Conservation (phyloP, 805 yeast species). For the Pichia membranifaciens region DNA sequence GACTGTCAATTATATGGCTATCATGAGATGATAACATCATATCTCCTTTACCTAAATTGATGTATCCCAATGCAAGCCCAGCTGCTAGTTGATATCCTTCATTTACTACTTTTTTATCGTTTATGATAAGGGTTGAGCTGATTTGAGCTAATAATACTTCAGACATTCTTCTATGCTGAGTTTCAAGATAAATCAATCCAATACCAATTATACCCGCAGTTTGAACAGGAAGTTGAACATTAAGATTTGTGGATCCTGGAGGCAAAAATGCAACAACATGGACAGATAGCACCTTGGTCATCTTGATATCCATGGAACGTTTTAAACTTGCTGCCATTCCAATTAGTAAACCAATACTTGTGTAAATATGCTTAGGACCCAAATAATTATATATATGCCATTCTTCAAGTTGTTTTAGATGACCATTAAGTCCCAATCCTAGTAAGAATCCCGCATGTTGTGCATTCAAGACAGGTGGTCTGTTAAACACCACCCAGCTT, state of each 20-base stretch:
- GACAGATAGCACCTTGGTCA: constrained; percentile 86
- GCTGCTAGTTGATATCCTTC: constrained; percentile 85
- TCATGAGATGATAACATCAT: constrained; percentile 47
- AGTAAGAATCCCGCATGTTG: constrained; percentile 94
- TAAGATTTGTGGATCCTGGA: constrained; percentile 81
- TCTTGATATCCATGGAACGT: constrained; percentile 78
- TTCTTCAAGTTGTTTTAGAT: constrained; percentile 74
- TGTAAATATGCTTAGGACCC: constrained; percentile 79
- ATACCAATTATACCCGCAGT: constrained; percentile 89
- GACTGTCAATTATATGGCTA: constrained; percentile 53
- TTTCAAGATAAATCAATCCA: constrained; percentile 72
- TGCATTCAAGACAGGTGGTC: constrained; percentile 62
- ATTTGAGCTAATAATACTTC: constrained; percentile 71
- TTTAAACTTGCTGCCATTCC: constrained; percentile 89
- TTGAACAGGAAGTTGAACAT: constrained; percentile 77
- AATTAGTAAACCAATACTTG: constrained; percentile 79
- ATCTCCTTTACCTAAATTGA: constrained; percentile 73
- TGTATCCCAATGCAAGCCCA: constrained; percentile 81
- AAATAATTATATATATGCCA: constrained; percentile 94
- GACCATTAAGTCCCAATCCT: constrained; percentile 91
- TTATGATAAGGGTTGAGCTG: constrained; percentile 44
- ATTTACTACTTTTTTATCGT: constrained; percentile 52
- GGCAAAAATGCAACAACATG: constrained; percentile 92
- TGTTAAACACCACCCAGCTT: constrained; percentile 86
- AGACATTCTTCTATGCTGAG: constrained; percentile 82